These are phyloP conservation scores for Epichloe amarillans DNA, from an alignment of 2,329 filamentous ascomycete species.

Conservation along the genomic window DNA sequence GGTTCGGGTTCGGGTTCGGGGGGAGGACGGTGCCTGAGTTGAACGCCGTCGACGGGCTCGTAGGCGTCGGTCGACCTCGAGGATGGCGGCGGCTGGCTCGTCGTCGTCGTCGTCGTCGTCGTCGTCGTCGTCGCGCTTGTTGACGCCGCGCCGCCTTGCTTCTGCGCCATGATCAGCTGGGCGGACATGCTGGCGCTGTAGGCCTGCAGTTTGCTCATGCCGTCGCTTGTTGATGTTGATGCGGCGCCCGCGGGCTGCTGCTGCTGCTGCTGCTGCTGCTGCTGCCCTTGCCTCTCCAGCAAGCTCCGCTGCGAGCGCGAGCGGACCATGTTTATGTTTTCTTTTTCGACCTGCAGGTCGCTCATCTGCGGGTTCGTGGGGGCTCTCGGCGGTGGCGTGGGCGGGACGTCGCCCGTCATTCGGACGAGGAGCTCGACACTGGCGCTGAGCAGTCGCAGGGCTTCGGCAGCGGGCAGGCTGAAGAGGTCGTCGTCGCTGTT, in stretches of 20 bases:
- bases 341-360: constrained; percentile 49
- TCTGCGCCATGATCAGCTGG: constrained; percentile 13
- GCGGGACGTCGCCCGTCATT: constrained; percentile 65
- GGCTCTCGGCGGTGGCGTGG: constrained; percentile 57
- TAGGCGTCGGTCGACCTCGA: constrained; percentile 7
- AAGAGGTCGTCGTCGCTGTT: constrained; percentile 55
- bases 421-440: constrained; percentile 58
- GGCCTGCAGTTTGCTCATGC: constrained; percentile 12
- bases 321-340: constrained; percentile 44
- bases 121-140: background rate
- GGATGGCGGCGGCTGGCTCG: no score
- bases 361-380: constrained; percentile 54
- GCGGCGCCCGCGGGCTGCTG: background rate
- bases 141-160: background rate
- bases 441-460: constrained; percentile 65
- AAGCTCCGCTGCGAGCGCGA: constrained; percentile 44
- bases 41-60: constrained; percentile 41
- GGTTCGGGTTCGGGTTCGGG: no score
- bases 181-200: constrained; percentile 15
- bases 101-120: no score
- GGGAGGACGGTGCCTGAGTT: constrained; percentile 24
- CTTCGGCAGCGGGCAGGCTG: constrained; percentile 56
- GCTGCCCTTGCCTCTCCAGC: constrained; percentile 26
- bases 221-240: background rate
- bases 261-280: constrained; percentile 17